These are phyloP conservation scores for Lathyrus oleraceus DNA, from an alignment of 306 rosid species.

Conservation along the genomic window DNA sequence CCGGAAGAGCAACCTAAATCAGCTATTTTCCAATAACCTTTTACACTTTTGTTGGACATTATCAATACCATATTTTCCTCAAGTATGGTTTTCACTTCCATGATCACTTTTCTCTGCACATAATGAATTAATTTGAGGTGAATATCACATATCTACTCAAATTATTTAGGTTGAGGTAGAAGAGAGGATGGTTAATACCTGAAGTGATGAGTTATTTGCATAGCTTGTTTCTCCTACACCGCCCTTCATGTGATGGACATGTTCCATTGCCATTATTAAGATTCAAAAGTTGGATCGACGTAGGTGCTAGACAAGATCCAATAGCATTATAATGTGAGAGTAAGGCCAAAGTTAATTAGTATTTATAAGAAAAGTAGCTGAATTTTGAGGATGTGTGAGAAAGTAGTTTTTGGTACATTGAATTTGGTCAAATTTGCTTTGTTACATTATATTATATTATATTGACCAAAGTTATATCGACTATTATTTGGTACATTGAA, in stretches of 20 bases:
- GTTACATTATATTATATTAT: no score
- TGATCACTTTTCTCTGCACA: background rate
- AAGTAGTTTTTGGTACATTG: no score
- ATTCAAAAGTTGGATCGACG: no score
- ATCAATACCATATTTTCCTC: background rate
- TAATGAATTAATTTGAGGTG: background rate
- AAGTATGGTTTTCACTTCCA: background rate
- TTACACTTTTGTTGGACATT: background rate
- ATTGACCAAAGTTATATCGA: no score
- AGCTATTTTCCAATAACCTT: background rate
- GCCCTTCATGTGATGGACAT: background rate
- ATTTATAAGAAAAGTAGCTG: no score
- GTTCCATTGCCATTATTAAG: background rate
- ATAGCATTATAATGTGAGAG: no score
- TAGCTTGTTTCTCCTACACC: slow-evolving; percentile 1
- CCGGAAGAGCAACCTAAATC: slow-evolving; percentile 19
- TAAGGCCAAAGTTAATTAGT: no score
- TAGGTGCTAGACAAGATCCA: background rate
- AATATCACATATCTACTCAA: no score
- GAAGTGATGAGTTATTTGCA: background rate
- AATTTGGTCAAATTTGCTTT: no score
- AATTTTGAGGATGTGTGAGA: no score
- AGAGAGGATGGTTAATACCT: background rate
- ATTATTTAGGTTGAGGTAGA: no score
- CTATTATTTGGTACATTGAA: no score